Conservation (phyloP, 139 green algal genomes). For the Deuterostichococcus epilithicus region DNA sequence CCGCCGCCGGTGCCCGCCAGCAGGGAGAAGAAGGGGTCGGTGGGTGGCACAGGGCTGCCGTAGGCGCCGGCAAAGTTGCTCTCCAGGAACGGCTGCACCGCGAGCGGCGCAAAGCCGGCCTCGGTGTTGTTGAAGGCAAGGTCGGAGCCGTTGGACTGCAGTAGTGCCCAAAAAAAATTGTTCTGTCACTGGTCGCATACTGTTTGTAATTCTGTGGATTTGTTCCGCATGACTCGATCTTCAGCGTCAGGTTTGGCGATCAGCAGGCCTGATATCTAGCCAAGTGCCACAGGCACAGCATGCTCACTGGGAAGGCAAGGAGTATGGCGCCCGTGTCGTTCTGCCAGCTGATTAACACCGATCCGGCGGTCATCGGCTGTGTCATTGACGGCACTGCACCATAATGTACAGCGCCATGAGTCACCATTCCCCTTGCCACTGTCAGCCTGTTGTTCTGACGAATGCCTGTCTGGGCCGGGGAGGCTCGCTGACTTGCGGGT, state of each 20-base stretch:
- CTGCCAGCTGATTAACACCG: not conserved
- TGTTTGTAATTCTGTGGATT: too few relatives aligned
- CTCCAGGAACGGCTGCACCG: not conserved
- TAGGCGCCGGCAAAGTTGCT: not conserved
- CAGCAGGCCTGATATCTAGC: too few relatives aligned
- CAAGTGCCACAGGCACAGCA: too few relatives aligned
- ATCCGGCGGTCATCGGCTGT: not conserved
- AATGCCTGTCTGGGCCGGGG: not conserved
- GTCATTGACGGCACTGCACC: not conserved
- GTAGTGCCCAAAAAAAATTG: too few relatives aligned
- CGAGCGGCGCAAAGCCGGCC: not conserved
- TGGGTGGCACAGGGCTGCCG: not conserved
- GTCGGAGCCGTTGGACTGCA: not conserved
- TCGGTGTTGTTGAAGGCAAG: not conserved
- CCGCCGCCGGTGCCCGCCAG: not conserved
- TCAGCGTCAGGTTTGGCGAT: too few relatives aligned
- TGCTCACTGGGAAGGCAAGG: not conserved
- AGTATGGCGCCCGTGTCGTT: not conserved
- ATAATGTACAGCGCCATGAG: not conserved
- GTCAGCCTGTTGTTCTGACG: too few relatives aligned
- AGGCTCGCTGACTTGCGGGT: too few relatives aligned
- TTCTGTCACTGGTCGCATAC: too few relatives aligned
- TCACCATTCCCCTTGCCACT: too few relatives aligned
- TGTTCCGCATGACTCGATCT: too few relatives aligned
- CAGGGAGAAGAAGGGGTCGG: not conserved